These are phyloP conservation scores for Bjerkandera adusta DNA, from an alignment of 1,284 basidiomycete genomes.

Conservation along the genomic window DNA sequence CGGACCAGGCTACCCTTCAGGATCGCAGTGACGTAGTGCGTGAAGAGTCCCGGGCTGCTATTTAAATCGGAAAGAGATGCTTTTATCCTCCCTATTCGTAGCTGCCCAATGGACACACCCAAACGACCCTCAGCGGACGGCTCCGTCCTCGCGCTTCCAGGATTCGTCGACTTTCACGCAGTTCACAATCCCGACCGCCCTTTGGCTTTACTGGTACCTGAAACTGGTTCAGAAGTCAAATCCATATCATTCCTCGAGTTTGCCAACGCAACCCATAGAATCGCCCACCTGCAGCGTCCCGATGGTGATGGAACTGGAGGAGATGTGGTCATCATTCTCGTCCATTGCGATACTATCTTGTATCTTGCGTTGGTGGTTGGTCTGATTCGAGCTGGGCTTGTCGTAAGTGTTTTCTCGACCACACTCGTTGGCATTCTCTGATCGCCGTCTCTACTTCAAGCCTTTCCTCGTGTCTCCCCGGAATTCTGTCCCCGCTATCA, in stretches of 20 bases:
- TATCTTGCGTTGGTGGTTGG: constrained; percentile 7
- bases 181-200: constrained; percentile 30
- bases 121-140: constrained; percentile 18
- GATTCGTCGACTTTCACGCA: constrained; percentile 31
- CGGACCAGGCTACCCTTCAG: no score
- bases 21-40: no score
- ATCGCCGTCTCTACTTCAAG: constrained; percentile 17
- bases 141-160: constrained; percentile 16
- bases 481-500: constrained; percentile 31
- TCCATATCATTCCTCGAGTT: constrained; percentile 5
- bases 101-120: no score
- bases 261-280: constrained; percentile 3
- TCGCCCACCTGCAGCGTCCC: constrained; percentile 5
- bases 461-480: constrained; percentile 34
- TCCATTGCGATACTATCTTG: constrained; percentile 7
- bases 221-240: neutral
- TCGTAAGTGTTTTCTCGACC: constrained; percentile 2
- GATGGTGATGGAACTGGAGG: constrained; percentile 1
- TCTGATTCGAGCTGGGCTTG: constrained; percentile 6
- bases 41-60: no score
- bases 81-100: no score
- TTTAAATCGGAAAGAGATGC: no score
- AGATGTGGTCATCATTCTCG: constrained; percentile 1
- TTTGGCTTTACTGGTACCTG: constrained; percentile 13
- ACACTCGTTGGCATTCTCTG: neutral